phyloP scores from a whole-genome alignment of 371 early-diverging fungal species.

The Mortierella sp. region DNA sequence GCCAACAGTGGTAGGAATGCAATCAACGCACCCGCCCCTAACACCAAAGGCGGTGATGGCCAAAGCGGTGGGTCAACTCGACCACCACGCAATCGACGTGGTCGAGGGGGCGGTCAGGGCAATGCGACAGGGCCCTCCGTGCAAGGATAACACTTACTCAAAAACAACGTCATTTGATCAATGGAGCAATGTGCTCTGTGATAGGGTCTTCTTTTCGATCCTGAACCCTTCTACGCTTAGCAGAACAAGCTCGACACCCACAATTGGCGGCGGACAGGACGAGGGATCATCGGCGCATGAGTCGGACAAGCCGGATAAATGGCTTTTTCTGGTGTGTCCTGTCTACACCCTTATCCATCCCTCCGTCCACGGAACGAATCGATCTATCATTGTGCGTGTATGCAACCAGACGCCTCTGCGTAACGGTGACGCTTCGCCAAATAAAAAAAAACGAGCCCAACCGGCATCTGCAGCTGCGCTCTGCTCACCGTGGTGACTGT shows the following conservation, averaged over 20 bases:
- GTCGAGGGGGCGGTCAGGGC: conserved; percentile 34
- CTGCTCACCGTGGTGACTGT: conserved; percentile 4
- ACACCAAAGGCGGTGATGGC: conserved; percentile 11
- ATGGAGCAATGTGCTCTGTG: too few species aligned
- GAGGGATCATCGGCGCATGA: too few species aligned
- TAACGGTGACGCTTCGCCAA: background rate
- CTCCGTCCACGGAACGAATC: too few species aligned
- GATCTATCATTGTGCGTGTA: too few species aligned
- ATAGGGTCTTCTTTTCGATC: too few species aligned
- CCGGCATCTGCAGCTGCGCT: background rate
- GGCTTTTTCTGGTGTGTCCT: too few species aligned
- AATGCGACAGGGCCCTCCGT: conserved; percentile 9
- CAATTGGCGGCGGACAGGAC: too few species aligned
- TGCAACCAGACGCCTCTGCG: too few species aligned
- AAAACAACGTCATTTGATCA: background rate
- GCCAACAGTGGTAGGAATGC: background rate
- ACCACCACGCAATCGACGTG: conserved; percentile 29
- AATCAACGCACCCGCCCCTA: background rate
- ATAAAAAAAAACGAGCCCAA: background rate
- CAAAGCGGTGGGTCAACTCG: conserved; percentile 26
- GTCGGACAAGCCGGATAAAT: too few species aligned
- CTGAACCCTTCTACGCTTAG: too few species aligned
- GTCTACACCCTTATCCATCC: too few species aligned
- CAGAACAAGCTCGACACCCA: too few species aligned
- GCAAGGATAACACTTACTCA: conserved; percentile 22